Base-by-base conservation (phyloP, 2,329 filamentous ascomycete species). In the Sordariomycetes sp. region DNA sequence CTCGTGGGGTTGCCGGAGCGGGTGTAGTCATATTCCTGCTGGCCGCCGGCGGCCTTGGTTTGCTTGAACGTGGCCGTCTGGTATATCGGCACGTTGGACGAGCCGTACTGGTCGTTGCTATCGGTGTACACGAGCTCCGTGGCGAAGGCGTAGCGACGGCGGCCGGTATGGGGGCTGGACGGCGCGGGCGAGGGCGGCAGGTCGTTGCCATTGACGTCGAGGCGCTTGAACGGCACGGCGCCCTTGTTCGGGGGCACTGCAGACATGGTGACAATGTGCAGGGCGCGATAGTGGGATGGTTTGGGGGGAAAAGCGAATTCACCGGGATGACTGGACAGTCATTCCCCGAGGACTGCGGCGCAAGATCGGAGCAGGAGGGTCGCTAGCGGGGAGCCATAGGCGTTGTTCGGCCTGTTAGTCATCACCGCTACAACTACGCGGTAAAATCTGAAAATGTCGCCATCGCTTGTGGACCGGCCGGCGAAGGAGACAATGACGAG, bases 11-110 rank as follows among this genome's bases (percentile, higher is more conserved):
- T 99, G 59, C 94, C 94, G 40, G 92, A 97, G 61, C 95, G 89
- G 60, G 94, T 97, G 77, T 99, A 99, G 77, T 99, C 94, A 74
- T 97, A 99, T 73, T 97, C 92, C 68, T 83, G 78, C 64, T 84
- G 88, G 60, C 90, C 90, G 60, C 89, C 90, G 53, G 74, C 80
- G 62, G 88, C 87, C 20, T 88, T 90, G 24, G 82, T 83, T 74
- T 97, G 94, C 76, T 99, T 99, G 79, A 99, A 99, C 43, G 94
- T 99, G 54, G 94, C 95, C 54, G 90, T 96, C 81, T 96, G 94
- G 74, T 99, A 99, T 69, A 99, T 97, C 58, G 94, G 94, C 66
- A 96, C 87, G 72, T 92, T 97, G 65, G 90, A 96, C 59, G 94
- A 84, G 69, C 95, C 95, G 78, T 97, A 97, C 76, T 99, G 94